These are phyloP conservation scores for Claviceps fusiformis DNA, from an alignment of 2,329 filamentous ascomycete genomes.

Conservation along the genomic window DNA sequence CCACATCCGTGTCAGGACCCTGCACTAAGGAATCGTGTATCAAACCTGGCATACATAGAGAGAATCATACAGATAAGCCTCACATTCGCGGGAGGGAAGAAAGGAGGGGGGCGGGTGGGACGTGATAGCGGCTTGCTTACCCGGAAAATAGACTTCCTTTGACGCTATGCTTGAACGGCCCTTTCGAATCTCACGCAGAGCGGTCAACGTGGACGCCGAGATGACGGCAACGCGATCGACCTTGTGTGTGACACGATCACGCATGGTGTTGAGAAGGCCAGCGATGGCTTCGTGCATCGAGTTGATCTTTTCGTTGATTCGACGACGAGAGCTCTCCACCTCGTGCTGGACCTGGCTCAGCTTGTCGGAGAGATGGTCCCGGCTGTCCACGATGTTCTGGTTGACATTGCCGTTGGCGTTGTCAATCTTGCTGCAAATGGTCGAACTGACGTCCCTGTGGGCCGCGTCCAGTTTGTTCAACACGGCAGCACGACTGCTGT, in stretches of 20 bases:
- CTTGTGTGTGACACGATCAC: neutral
- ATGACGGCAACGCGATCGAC: neutral
- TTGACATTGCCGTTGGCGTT: neutral
- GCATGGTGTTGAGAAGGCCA: neutral
- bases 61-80: neutral
- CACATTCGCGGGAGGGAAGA: neutral
- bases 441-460: neutral
- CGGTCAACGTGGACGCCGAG: neutral
- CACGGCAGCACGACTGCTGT: neutral
- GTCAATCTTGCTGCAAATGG: slow-evolving; percentile 1
- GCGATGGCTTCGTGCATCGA: slow-evolving; percentile 1
- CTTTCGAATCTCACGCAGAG: neutral
- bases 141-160: neutral
- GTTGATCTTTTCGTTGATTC: slow-evolving; percentile 2
- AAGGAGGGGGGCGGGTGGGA: neutral
- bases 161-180: neutral
- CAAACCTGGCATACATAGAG: neutral
- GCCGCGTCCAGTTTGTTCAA: neutral
- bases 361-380: neutral
- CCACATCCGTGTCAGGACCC: neutral
- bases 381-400: neutral
- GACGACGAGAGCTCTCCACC: slow-evolving; percentile 2
- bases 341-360: neutral
- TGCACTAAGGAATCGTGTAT: neutral
- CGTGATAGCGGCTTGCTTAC: neutral